Evolutionary conservation across 805 yeast species (phyloP), one percentile per base, ranked within the genome.

Genomic region (Wickerhamiella nectarea): DNA sequence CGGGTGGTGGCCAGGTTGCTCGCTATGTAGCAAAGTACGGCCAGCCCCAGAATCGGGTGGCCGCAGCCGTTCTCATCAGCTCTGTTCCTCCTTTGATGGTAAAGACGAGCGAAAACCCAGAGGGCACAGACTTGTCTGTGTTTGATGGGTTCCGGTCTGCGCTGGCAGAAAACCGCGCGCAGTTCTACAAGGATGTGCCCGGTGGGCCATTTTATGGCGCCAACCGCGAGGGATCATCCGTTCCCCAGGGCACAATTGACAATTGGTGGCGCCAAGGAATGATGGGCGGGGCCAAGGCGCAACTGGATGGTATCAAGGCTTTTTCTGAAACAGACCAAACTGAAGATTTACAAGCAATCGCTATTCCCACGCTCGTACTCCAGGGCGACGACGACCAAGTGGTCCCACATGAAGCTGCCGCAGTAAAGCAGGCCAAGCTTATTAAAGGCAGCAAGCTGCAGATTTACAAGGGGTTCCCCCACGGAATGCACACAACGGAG

Each of bases 181-280:
- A 31, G 19, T 36, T 36, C 33, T 42, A 29, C 19, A 28, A 8
- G 17, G 41, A 36, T 17, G 39, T 42, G 10, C 28, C 45, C n/a
- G 8, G 22, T 3, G 19, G 31, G 12, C 33, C 37, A 1, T 42
- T 42, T 18, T 36, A 42, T 64, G 3, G 72, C 56, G 50, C 71
- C 72, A 40, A 44, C 33, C 44, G 47, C 10, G 38, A 14, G 5
- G 44, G 44, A 3, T 40, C 24, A 20, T 26, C 28, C 20, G 25
- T 26, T 5, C 12, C 26, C 6, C 33, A 44, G 41, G 44, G 44
- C 18, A 22, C 26, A 5, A 39, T 39, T 9, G 36, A 14, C 17
- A 44, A 36, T 20, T 44, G 47, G 47, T 44, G 47, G 47, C 47
- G 41, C 20, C 44, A 39, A 28, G 47, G 44, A 9, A 40, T 36